phyloP scores from a whole-genome alignment of 73 alveolate genomes.

The Durusdinium trenchii region DNA sequence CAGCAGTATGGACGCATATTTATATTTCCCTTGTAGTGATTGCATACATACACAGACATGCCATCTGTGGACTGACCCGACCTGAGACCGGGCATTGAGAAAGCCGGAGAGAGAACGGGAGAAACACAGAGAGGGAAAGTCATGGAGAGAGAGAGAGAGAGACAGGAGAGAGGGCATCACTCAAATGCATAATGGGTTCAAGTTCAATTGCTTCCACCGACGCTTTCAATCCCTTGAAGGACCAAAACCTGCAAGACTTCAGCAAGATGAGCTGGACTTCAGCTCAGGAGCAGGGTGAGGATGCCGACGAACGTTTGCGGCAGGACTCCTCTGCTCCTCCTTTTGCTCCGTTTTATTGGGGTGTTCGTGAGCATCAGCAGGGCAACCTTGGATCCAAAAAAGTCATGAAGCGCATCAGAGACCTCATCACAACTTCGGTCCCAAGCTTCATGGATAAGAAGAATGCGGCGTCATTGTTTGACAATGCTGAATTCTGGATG shows the following conservation, averaged over 20 bases:
- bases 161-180: too few relatives aligned
- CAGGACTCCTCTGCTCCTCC: constrained; percentile 75
- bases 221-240: neutral
- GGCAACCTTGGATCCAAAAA: constrained; percentile 75
- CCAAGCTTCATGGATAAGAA: constrained; percentile 52
- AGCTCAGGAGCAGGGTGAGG: constrained; percentile 51
- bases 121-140: too few relatives aligned
- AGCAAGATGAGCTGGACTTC: constrained; percentile 53
- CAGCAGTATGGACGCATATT: too few relatives aligned
- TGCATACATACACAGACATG: too few relatives aligned
- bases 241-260: constrained; percentile 44
- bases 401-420: constrained; percentile 47
- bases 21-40: too few relatives aligned
- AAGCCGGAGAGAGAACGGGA: too few relatives aligned
- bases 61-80: too few relatives aligned
- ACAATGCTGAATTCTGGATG: constrained; percentile 85
- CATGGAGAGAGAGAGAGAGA: too few relatives aligned
- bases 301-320: constrained; percentile 49
- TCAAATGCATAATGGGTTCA: neutral
- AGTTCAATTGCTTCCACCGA: neutral
- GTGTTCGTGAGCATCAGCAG: constrained; percentile 59
- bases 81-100: too few relatives aligned
- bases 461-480: constrained; percentile 47
- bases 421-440: constrained; percentile 35
- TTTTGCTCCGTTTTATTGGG: constrained; percentile 89